Base-by-base conservation (phyloP, 1,284 basidiomycete species). In the Leccinum pachyderme region DNA sequence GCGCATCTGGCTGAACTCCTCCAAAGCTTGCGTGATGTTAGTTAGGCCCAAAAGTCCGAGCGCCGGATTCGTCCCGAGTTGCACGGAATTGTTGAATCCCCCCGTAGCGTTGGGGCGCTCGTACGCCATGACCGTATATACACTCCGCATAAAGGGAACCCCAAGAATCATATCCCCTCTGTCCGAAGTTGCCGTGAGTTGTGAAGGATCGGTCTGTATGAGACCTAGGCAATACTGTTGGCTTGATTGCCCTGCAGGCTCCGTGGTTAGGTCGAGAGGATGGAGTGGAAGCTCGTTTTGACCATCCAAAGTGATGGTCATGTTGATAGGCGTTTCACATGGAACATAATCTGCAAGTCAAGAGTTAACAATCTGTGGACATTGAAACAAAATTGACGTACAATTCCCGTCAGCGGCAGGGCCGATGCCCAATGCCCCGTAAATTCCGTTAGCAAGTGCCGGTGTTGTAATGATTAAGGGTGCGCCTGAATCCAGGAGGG, bases 71-170 rank as follows among this genome's bases (percentile, higher is more conserved):
- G 78, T 73, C 12, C 62, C 58, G 29, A 57, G 31, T 37, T 60
- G 51, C 3, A 68, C 58, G 11, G 60, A 49, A 27, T 48, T 58
- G 11, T 76, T 69, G 63, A 86, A 83, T 3, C 62, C 63, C 6
- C 84, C 84, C 25, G 75, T 61, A 0, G 69, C 27, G 47, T 73
- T 62, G 2, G 84, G 83, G 0, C 65, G 57, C 49, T 80, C 75
- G 66, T 84, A 88, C 0, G 83, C 83, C 78, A 89, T 79, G 58
- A 89, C 87, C 22, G 81, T 83, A 66, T 90, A 91, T 4, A 81
- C 78, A 63, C 83, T 89, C 9, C 87, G 79, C 61, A 91, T 73
- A 66, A 90, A 91, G 0, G 88, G 84, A 0, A 89, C 84, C 28
- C 88, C 89, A 44, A 89, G 81, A 52, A 87, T 76, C 72, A 89